Base-by-base conservation (phyloP, 2,329 filamentous ascomycete genomes). In the Cladosporium austrohemisphaericum region DNA sequence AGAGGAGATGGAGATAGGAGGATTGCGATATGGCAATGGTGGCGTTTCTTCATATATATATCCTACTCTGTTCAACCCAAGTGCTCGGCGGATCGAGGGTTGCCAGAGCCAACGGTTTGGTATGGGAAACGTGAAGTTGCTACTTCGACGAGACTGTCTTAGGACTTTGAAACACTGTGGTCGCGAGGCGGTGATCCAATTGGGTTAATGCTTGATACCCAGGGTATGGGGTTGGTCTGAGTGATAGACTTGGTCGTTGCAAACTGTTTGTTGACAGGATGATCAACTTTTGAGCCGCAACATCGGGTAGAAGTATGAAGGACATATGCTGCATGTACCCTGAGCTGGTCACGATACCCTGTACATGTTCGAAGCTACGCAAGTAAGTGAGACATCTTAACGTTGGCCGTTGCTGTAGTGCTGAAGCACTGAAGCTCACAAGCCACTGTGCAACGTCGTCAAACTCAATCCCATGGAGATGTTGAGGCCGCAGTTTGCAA, bases 141-240 rank as follows among this genome's bases (percentile, higher is more conserved):
- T 47, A n/a, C 33, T 47, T 47, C 44, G 44, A 47, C 44, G 33
- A 47, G 44, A 47, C 44, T 47, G 44, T 47, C 25, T 47, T 20
- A 25, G n/a, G 9, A 19, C 16, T 6, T 8, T 47, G 44, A 47
- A 36, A 47, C 44, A 47, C n/a, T 8, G 13, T 26, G 29, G 29
- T 45, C 19, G 29, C 20, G 20, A 45, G 41, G 29, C 20, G 22
- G 22, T 19, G 31, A 35, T 36, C 19, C 18, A 25, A 20, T 16
- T 22, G 16, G 9, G 19, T 23, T 14, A n/a, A n/a, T n/a, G n/a
- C n/a, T n/a, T n/a, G n/a, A n/a, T n/a, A n/a, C n/a, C n/a, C n/a
- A n/a, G n/a, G n/a, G n/a, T 25, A 14, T 26, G 8, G 19, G 6
- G 7, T 9, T 11, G 13, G 10, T 3, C n/a, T 19, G 8, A 9